Percentiles rank a stretch among this genome's conserved stretches.
These are phyloP conservation scores for Daedaleopsis nitida DNA, from an alignment of 768 basidiomycete species.

Conservation along the genomic window DNA sequence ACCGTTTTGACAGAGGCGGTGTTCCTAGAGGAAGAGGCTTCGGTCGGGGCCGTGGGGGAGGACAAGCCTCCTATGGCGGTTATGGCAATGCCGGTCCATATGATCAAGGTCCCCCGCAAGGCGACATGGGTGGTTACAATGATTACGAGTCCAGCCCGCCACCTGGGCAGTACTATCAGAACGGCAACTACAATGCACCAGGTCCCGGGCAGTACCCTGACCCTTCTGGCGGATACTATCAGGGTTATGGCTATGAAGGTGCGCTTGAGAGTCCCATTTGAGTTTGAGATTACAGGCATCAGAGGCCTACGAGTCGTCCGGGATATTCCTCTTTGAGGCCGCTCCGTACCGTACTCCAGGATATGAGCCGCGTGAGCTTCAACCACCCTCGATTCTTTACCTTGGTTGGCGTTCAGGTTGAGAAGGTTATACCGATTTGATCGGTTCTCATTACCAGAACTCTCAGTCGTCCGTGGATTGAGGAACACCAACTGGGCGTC, in stretches of 20 bases:
- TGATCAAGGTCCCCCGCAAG: conserved; percentile 67
- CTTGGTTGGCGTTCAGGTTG: not conserved
- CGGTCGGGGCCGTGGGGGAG: conserved; percentile 44
- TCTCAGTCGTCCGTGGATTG: not conserved
- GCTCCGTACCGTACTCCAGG: not conserved
- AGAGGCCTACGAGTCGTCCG: not conserved
- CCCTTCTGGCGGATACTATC: conserved; percentile 50
- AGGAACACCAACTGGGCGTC: not conserved
- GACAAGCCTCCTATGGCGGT: conserved; percentile 46
- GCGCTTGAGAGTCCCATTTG: conserved; percentile 71
- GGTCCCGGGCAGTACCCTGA: conserved; percentile 49
- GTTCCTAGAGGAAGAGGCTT: conserved; percentile 47
- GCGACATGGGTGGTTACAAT: conserved; percentile 67
- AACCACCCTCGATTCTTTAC: not conserved
- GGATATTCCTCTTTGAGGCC: not conserved
- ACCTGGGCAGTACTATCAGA: conserved; percentile 72
- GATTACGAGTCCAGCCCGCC: conserved; percentile 61
- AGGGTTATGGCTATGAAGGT: conserved; percentile 82
- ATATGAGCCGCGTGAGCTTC: conserved; percentile 18
- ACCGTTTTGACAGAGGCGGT: conserved; percentile 65
- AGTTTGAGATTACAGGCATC: conserved; percentile 9
- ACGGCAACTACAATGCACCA: conserved; percentile 58
- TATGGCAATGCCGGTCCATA: conserved; percentile 54
- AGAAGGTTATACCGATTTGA: not conserved
- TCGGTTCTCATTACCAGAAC: not conserved